Evolutionary conservation across 2,329 filamentous ascomycete genomes (phyloP), one percentile per base, ranked within the genome.

Genomic region (Fusarium sp.): DNA sequence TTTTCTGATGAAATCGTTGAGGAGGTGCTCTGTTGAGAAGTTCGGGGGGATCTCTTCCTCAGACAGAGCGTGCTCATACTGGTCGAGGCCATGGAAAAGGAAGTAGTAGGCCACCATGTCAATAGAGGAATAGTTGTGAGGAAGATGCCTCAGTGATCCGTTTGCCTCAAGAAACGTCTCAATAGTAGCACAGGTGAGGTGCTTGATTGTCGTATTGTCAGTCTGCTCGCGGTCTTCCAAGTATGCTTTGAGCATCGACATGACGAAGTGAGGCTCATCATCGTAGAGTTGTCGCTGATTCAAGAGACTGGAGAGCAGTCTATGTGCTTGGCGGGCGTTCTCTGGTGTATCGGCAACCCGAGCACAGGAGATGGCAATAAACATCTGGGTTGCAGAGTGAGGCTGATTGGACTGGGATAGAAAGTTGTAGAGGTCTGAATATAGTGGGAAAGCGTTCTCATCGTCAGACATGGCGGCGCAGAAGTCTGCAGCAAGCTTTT

Each of bases 401-500:
- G 65, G 44, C 10, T 53, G 55, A 13, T 40, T 11, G 8, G 34
- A 49, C 1, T 33, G 50, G n/a, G 50, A 14, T 13, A 73, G 31
- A 14, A 16, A n/a, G 4, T 31, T 38, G 29, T 67, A 58, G n/a
- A 76, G 70, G 6, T 55, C 23, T 4, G 29, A 34, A 53, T 73
- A 74, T 7, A 76, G 61, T 9, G n/a, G 2, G 20, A 67, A 72
- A 27, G 74, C 70, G 40, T 72, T 74, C 38, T 68, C 40, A n/a
- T 74, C 72, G 42, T 76, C 74, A 6, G 63, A 65, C 68, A 75
- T 73, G 40, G 70, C 66, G 25, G 66, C 66, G 25, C 64, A 72
- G 46, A 76, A 76, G 61, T 76, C 74, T 33, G 74, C 74, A 23
- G 70, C 66, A 36, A 74, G 70, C 58, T 74, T 75, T 40, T 50